Base-by-base conservation (phyloP, 805 yeast species). In the Lipomyces mesembrius region DNA sequence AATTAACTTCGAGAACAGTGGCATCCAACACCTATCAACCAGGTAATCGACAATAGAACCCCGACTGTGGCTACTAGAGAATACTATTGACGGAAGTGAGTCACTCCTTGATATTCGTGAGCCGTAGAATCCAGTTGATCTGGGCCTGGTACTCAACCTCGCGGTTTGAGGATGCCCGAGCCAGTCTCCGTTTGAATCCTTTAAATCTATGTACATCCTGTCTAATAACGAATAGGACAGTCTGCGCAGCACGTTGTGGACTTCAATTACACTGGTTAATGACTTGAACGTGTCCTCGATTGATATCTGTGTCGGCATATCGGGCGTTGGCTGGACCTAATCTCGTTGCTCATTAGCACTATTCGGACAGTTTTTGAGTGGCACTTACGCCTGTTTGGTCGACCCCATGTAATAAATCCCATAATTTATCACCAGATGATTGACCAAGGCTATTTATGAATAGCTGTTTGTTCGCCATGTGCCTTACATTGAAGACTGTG, bases 271-370 rank as follows among this genome's bases (percentile, higher is more conserved):
- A 6, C 22, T 14, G 14, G 53, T 27, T 17, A 62, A 34, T 2
- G 52, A 12, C 35, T n/a, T 25, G 52, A 57, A 62, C 20, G 65
- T 17, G 52, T 62, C 65, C 37, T 62, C 65, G 8, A 62, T 58
- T 20, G 65, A 62, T 17, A 62, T 58, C 32, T 62, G 65, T 3
- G 65, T 59, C 20, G 65, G 65, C n/a, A 62, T 35, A 11, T 27
- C 57, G 22, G 57, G 12, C 7, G 65, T 58, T 20, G 55, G 65
- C 27, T 27, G 53, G 25, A 61, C 63, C 59, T 37, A 58, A 35
- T 56, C 3, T n/a, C 20, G 34, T 14, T 29, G n/a, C 35, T 56
- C 43, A 56, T 20, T 17, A 32, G 39, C 34, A 20, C 34, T 9
- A 52, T 7, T 25, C 29, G 34, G 5, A 29, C 35, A 11, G 27